These are phyloP conservation scores for Wickerhamomyces sp. DNA, from an alignment of 1,139 yeast species.

Conservation along the genomic window DNA sequence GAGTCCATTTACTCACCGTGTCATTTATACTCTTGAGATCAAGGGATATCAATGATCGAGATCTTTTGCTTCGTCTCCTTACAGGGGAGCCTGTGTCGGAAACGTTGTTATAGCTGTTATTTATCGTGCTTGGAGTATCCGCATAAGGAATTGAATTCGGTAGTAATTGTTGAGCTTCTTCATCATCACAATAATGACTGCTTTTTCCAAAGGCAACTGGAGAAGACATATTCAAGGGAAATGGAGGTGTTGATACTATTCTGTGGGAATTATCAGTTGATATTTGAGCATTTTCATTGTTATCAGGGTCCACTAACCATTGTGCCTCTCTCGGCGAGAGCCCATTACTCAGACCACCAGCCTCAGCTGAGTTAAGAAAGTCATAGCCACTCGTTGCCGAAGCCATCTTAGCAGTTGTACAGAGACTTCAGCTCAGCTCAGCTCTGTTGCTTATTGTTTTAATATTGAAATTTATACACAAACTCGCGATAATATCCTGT, in stretches of 20 bases:
- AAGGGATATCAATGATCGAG: slow-evolving; percentile 18
- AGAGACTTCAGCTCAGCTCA: too few species aligned
- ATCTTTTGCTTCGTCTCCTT: slow-evolving; percentile 6
- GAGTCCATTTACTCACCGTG: slow-evolving; percentile 21
- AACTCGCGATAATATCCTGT: too few species aligned
- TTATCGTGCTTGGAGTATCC: neutral
- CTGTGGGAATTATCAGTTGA: neutral
- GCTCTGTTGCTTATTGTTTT: too few species aligned
- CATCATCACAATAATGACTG: slow-evolving; percentile 1
- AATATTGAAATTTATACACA: too few species aligned
- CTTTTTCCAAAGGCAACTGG: neutral
- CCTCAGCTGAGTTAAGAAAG: neutral
- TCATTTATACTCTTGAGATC: slow-evolving; percentile 18
- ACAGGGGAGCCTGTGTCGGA: neutral
- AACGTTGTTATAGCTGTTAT: neutral
- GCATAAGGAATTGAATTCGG: neutral
- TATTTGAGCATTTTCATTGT: neutral
- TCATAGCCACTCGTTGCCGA: slow-evolving; percentile 1
- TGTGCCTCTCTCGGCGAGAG: neutral
- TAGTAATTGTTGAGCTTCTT: slow-evolving; percentile 2
- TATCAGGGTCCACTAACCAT: slow-evolving; percentile 2
- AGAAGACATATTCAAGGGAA: slow-evolving; percentile 9
- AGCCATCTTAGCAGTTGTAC: too few species aligned
- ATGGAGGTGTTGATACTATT: slow-evolving; percentile 5
- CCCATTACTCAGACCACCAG: neutral